These are phyloP conservation scores for Diaporthe vaccinii DNA, from an alignment of 2,329 filamentous ascomycete species.

Conservation along the genomic window DNA sequence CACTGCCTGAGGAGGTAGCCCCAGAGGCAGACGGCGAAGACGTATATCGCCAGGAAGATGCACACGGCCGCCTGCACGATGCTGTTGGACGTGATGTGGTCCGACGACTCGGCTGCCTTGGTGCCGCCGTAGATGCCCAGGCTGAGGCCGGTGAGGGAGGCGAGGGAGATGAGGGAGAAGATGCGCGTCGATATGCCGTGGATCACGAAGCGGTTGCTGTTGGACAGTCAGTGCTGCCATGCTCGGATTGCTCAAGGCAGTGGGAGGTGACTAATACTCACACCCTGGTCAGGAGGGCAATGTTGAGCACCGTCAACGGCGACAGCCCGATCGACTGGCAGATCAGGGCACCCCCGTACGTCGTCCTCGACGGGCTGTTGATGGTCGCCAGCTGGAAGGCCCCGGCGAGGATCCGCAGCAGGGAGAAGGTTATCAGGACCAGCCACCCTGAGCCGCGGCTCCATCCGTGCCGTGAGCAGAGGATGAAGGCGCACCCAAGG, in stretches of 20 bases:
- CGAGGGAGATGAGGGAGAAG: slow-evolving; percentile 35
- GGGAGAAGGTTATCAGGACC: slow-evolving; percentile 47
- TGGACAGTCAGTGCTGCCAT: slow-evolving; percentile 30
- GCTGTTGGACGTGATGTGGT: slow-evolving; percentile 32
- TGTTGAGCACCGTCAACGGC: slow-evolving; percentile 47
- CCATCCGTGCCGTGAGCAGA: slow-evolving; percentile 48
- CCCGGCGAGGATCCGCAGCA: slow-evolving; percentile 48
- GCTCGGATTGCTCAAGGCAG: background rate
- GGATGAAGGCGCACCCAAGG: slow-evolving; percentile 45
- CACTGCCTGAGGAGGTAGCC: slow-evolving; percentile 39
- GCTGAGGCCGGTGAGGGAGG: slow-evolving; percentile 37
- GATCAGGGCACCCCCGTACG: slow-evolving; percentile 45
- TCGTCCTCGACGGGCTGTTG: slow-evolving; percentile 41
- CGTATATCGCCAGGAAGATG: slow-evolving; percentile 34
- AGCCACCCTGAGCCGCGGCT: slow-evolving; percentile 49
- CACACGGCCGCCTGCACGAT: slow-evolving; percentile 35
- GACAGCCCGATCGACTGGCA: slow-evolving; percentile 50
- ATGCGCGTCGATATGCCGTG: slow-evolving; percentile 42
- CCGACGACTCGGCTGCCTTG: slow-evolving; percentile 30
- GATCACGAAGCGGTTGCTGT: slow-evolving; percentile 42
- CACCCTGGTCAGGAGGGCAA: slow-evolving; percentile 48
- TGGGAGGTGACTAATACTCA: slow-evolving; percentile 41
- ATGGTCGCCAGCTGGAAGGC: slow-evolving; percentile 46
- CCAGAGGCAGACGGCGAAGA: slow-evolving; percentile 45
- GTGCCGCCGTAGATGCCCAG: slow-evolving; percentile 41